Base-by-base conservation (phyloP, 768 basidiomycete genomes). In the Agaricus blazei region DNA sequence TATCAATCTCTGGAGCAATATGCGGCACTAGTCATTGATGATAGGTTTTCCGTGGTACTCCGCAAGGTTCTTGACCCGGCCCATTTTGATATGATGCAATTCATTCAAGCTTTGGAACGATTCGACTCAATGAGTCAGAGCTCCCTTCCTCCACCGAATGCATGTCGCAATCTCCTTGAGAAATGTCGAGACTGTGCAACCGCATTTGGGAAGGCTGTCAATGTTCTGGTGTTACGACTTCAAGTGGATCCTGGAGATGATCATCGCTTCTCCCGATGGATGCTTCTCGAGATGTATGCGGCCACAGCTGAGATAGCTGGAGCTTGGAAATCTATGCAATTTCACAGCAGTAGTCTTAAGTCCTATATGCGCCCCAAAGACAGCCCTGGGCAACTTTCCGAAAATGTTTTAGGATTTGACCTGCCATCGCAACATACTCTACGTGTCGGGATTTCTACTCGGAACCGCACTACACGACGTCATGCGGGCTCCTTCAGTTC, bases 401-500 rank as follows among this genome's bases (percentile, higher is more conserved):
- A 65, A 23, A 65, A 55, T 59, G 57, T 41, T 54, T 29, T 52
- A 48, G 40, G 38, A 59, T 40, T 62, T 47, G 45, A 57, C 24
- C 15, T 40, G 12, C 51, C 56, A 55, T 48, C 40, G 61, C 54
- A 55, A 77, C 48, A 49, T 34, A 56, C 54, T 12, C 15, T 56
- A 24, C 48, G 54, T 4, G 54, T 45, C 12, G 54, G 48, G 2
- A 44, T 56, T 8, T 45, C 54, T 9, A 42, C 70, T 54, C 76
- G 78, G 57, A 69, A 68, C 26, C 83, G 83, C 27, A 85, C 80
- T 48, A 78, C 82, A 24, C 78, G 93, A 43, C 78, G 94, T 37
- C 90, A 96, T 67, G 94, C 90, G 4, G 94, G 94, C n/a, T 96
- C 94, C 3, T 98, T 96, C 72, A 96, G 94, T 58, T 85, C 80